phyloP scores from a whole-genome alignment of 75 land plant genomes.

The Azolla pinnata region DNA sequence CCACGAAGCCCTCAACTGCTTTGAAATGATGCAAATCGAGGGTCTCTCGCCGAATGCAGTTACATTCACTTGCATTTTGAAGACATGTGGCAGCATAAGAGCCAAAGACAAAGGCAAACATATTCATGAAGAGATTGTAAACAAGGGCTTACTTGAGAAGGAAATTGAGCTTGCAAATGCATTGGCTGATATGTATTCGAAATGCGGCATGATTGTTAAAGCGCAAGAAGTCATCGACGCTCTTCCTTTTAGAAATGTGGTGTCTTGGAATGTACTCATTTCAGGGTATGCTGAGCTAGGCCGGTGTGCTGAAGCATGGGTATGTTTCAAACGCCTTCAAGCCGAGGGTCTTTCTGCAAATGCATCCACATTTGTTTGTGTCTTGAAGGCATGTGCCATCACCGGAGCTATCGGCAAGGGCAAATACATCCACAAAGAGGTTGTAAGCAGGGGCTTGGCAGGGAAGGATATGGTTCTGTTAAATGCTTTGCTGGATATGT shows the following conservation, averaged over 20 bases:
- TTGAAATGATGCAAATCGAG: constrained; percentile 5
- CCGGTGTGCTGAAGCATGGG: background rate
- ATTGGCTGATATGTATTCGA: too few species aligned
- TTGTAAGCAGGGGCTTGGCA: too few species aligned
- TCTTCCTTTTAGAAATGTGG: background rate
- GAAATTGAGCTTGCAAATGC: too few species aligned
- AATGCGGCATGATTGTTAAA: constrained; percentile 23
- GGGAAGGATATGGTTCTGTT: constrained; percentile 6
- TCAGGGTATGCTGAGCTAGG: constrained; percentile 24
- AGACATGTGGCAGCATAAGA: constrained; percentile 8
- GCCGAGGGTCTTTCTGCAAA: background rate
- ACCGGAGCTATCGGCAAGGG: background rate
- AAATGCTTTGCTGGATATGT: constrained; percentile 12
- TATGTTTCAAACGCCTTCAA: background rate
- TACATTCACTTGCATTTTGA: constrained; percentile 3
- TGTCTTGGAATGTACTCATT: constrained; percentile 41
- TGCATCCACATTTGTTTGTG: background rate
- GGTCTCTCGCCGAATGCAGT: constrained; percentile 5
- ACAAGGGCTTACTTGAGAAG: constrained; percentile 23
- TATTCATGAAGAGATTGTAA: constrained; percentile 4
- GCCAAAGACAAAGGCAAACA: constrained; percentile 7
- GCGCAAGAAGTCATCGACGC: constrained; percentile 26
- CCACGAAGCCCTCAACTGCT: constrained; percentile 7
- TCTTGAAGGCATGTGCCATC: background rate
- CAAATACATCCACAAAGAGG: background rate